Evolutionary conservation across 257 asterid genomes (phyloP).

Genomic region (Eustoma russellianum): DNA sequence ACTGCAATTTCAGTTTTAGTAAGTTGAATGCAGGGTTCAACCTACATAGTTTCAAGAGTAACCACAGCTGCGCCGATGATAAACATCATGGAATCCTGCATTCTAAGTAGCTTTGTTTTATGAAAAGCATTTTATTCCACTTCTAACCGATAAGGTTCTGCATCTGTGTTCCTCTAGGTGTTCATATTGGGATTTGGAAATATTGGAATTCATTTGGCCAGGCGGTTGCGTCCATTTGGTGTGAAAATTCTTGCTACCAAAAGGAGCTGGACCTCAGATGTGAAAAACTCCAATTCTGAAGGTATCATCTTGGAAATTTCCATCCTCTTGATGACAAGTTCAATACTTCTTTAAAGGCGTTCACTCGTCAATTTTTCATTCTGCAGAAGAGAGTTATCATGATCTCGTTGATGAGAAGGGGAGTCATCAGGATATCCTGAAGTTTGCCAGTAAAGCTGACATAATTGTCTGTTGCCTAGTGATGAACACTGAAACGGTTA

Average conservation of each 20-base stretch:
- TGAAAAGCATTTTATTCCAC: not conserved
- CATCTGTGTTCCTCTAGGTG: conserved; percentile 30
- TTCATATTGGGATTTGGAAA: conserved; percentile 83
- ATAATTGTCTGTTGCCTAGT: conserved; percentile 77
- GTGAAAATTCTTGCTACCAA: conserved; percentile 91
- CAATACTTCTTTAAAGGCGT: not conserved
- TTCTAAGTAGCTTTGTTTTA: not conserved
- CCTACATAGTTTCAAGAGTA: no score
- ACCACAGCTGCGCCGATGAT: no score
- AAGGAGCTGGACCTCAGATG: conserved; percentile 58
- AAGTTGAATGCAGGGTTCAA: no score
- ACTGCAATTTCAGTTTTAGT: no score
- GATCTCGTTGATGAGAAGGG: conserved; percentile 83
- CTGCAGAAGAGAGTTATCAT: conserved; percentile 16
- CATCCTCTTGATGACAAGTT: not conserved
- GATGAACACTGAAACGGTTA: conserved; percentile 76
- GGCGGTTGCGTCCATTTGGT: conserved; percentile 81
- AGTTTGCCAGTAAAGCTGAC: conserved; percentile 72
- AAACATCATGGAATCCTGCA: no score
- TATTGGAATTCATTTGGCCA: conserved; percentile 80
- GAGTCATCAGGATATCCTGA: conserved; percentile 51
- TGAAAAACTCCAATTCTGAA: conserved; percentile 24
- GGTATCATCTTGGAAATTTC: conserved; percentile 24
- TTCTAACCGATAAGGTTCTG: not conserved
- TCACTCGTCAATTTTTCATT: conserved; percentile 12